Conservation (phyloP, 2,329 filamentous ascomycete species). For the Colletotrichum sp. region DNA sequence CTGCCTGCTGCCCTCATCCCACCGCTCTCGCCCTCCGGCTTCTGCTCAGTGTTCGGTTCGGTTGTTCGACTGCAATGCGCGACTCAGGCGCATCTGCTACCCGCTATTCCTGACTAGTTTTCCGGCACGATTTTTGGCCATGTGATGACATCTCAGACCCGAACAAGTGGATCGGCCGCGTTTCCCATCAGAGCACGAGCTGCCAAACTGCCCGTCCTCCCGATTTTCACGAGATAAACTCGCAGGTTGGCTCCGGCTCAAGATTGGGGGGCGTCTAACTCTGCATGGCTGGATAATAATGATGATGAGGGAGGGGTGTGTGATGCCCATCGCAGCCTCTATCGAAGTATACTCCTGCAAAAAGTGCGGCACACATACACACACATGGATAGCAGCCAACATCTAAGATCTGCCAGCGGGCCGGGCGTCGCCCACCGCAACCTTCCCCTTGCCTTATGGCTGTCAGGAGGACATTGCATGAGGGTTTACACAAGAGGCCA, state of each 20-base stretch:
- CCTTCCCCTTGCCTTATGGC: neutral
- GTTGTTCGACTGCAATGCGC: neutral
- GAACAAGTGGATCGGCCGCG: slow-evolving; percentile 12
- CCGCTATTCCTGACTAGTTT: slow-evolving; percentile 13
- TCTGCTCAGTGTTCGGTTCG: neutral
- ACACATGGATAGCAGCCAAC: neutral
- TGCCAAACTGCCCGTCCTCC: neutral
- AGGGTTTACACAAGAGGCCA: neutral
- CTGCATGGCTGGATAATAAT: neutral
- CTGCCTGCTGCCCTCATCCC: neutral
- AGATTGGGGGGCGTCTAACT: neutral
- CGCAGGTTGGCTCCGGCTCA: neutral
- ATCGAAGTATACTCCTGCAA: neutral
- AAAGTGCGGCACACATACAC: neutral
- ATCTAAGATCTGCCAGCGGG: neutral
- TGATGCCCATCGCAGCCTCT: neutral
- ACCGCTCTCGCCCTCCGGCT: neutral
- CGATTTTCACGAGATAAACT: neutral
- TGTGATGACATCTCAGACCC: slow-evolving; percentile 21
- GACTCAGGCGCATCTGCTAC: slow-evolving; percentile 7
- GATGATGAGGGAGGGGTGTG: neutral
- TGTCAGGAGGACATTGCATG: slow-evolving; percentile 14
- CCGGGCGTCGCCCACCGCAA: slow-evolving; percentile 3
- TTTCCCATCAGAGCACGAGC: slow-evolving; percentile 1
- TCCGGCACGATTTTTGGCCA: slow-evolving; percentile 6